phyloP scores from a whole-genome alignment of 306 rosid genomes.

The Casuarina cunninghamiana region DNA sequence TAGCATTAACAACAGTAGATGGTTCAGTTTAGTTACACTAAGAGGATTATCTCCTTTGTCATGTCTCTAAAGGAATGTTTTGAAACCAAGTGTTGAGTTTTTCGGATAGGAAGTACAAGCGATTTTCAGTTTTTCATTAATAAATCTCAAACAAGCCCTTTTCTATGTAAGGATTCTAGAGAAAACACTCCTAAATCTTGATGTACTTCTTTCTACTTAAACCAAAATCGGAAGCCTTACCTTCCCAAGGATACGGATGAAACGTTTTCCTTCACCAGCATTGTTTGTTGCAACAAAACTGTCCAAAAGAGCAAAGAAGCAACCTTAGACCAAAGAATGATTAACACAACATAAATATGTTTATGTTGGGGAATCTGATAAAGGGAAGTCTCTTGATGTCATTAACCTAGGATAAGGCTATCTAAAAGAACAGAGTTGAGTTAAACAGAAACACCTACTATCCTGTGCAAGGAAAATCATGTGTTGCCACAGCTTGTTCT shows the following conservation, averaged over 20 bases:
- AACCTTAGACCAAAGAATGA: constrained; percentile 10
- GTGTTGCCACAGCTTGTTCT: background rate
- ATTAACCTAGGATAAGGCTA: background rate
- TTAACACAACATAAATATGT: background rate
- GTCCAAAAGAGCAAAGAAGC: constrained; percentile 28
- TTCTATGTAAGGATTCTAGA: too few relatives aligned
- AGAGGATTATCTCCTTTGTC: background rate
- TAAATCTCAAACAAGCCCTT: too few relatives aligned
- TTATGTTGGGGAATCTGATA: background rate
- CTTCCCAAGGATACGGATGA: constrained; percentile 78
- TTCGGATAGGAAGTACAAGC: too few relatives aligned
- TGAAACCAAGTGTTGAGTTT: too few relatives aligned
- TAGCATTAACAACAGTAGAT: background rate
- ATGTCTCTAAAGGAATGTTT: background rate
- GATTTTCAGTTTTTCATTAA: too few relatives aligned
- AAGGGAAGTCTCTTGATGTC: background rate
- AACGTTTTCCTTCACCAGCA: constrained; percentile 75
- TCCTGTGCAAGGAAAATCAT: background rate
- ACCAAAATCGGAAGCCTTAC: constrained; percentile 28
- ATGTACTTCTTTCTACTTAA: too few relatives aligned
- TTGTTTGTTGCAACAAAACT: constrained; percentile 81
- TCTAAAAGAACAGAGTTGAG: background rate
- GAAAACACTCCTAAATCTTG: too few relatives aligned
- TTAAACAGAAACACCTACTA: background rate
- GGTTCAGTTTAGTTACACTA: background rate